Percentiles rank a stretch among this genome's conserved stretches.
Evolutionary conservation across 2,329 filamentous ascomycete species (phyloP).

Genomic region (Aaosphaeria pasadenensis): DNA sequence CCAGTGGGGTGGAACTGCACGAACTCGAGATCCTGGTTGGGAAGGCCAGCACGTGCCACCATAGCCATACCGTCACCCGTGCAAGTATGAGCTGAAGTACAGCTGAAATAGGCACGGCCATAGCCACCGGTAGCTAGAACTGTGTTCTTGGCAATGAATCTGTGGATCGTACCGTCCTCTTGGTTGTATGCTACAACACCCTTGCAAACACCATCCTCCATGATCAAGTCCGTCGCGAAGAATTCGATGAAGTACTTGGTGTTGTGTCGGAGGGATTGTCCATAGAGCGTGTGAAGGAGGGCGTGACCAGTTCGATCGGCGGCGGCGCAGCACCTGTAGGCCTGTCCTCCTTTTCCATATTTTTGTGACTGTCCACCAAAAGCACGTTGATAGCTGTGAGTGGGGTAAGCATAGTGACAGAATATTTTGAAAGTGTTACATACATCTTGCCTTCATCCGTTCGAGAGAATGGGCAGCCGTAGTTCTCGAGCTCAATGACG

Average conservation of each 20-base stretch:
- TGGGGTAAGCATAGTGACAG: background rate
- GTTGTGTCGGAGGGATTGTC: constrained; percentile 94
- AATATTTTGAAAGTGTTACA: constrained; percentile 24
- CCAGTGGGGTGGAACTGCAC: constrained; percentile 99
- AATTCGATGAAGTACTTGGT: constrained; percentile 99
- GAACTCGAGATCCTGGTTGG: constrained; percentile 99
- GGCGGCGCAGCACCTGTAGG: constrained; percentile 94
- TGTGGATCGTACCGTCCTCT: constrained; percentile 95
- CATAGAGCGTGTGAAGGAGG: constrained; percentile 96
- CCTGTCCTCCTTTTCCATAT: constrained; percentile 94
- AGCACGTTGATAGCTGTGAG: constrained; percentile 82
- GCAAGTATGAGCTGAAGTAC: constrained; percentile 96
- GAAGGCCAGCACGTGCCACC: constrained; percentile 95
- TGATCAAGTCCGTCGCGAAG: constrained; percentile 94
- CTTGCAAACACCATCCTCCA: constrained; percentile 95
- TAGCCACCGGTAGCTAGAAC: constrained; percentile 96
- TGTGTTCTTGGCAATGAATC: constrained; percentile 95
- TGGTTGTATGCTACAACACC: constrained; percentile 98
- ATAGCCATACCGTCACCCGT: constrained; percentile 99
- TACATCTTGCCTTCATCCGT: constrained; percentile 95
- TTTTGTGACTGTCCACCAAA: constrained; percentile 97
- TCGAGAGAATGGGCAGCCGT: constrained; percentile 94
- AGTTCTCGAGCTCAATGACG: constrained; percentile 94
- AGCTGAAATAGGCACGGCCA: constrained; percentile 96
- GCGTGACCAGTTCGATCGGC: constrained; percentile 97